These are phyloP conservation scores for Globisporangium parvum DNA, from an alignment of 352 stramenopile species.

Conservation along the genomic window DNA sequence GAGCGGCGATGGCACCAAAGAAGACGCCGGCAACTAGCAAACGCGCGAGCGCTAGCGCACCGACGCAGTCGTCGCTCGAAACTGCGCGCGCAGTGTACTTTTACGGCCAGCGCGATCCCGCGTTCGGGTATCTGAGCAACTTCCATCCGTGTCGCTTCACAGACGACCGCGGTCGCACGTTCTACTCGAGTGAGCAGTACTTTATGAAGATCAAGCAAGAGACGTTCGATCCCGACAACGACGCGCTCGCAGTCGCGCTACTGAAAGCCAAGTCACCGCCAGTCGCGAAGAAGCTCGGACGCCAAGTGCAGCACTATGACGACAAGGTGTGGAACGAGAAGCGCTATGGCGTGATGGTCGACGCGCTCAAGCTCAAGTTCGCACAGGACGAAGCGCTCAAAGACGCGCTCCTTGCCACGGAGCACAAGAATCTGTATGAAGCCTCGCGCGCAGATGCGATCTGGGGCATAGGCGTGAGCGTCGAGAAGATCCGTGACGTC, in stretches of 20 bases:
- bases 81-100: conserved; percentile 45
- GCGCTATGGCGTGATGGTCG: conserved; percentile 44
- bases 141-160: conserved; percentile 52
- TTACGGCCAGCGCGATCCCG: conserved; percentile 31
- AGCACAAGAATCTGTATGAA: conserved; percentile 48
- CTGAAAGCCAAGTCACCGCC: conserved; percentile 37
- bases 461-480: conserved; percentile 56
- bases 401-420: conserved; percentile 32
- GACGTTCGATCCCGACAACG: conserved; percentile 44
- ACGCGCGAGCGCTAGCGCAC: background rate
- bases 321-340: conserved; percentile 32
- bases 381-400: conserved; percentile 22
- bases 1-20: conserved; percentile 1
- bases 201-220: conserved; percentile 77
- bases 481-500: conserved; percentile 27
- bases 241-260: conserved; percentile 31
- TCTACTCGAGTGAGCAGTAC: conserved; percentile 64
- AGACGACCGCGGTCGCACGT: conserved; percentile 23
- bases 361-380: conserved; percentile 67
- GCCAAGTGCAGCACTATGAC: conserved; percentile 50
- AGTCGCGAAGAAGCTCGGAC: conserved; percentile 43
- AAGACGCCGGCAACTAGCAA: conserved; percentile 1
- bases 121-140: conserved; percentile 54
- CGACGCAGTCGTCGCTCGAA: conserved; percentile 23
- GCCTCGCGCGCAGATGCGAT: conserved; percentile 39